These are phyloP conservation scores for Solanum boliviense DNA, from an alignment of 257 asterid genomes.

Conservation along the genomic window DNA sequence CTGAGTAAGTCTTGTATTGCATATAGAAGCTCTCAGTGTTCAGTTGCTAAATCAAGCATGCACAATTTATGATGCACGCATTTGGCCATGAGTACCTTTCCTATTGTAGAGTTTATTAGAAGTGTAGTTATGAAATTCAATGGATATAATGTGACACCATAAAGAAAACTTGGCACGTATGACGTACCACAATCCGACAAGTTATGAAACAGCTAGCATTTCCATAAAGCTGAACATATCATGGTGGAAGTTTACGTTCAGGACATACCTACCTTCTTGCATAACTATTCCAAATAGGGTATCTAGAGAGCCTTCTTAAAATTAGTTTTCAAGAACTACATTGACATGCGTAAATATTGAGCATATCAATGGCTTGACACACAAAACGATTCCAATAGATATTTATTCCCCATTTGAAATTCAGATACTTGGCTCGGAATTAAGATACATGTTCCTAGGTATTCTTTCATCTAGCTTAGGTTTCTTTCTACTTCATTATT, in stretches of 20 bases:
- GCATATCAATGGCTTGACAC: not conserved
- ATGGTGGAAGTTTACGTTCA: not conserved
- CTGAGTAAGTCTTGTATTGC: not conserved
- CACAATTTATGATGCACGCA: no score
- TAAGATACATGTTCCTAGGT: not conserved
- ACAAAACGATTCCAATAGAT: not conserved
- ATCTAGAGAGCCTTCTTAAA: not conserved
- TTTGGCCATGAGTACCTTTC: no score
- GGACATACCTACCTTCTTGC: not conserved
- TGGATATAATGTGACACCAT: not conserved
- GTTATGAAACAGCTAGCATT: not conserved
- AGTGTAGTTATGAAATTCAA: not conserved
- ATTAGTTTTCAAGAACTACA: not conserved
- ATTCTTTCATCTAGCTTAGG: not conserved
- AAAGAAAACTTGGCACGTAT: not conserved
- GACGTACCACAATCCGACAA: not conserved
- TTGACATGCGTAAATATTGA: not conserved
- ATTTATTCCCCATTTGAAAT: not conserved
- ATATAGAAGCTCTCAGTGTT: not conserved
- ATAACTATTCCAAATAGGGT: not conserved
- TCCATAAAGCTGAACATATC: not conserved
- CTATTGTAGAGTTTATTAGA: not conserved
- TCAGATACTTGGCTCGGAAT: not conserved
- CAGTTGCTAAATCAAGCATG: no score
- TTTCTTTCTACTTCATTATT: not conserved